Base-by-base conservation (phyloP, 805 yeast species). In the Candida bentonensis region DNA sequence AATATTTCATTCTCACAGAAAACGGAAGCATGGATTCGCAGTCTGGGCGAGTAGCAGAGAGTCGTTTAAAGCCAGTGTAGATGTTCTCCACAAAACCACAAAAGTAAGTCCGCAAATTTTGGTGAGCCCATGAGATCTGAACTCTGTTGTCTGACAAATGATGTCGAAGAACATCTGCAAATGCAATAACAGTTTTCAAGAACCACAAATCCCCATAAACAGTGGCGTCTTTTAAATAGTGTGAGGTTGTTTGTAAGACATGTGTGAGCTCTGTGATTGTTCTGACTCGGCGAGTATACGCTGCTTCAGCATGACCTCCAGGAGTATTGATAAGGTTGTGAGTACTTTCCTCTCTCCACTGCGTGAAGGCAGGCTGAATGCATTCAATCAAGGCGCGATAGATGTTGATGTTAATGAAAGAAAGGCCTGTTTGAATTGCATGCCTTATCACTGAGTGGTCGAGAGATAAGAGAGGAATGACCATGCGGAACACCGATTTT, bases 361-460 rank as follows among this genome's bases (percentile, higher is more conserved):
- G 70, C 5, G 66, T 68, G 44, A 84, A 61, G 2, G 74, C 69
- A 1, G 76, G 69, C 11, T 82, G 85, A 11, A 85, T 65, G 46
- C 80, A 80, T 53, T 87, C 95, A 25, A 89, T 62, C 43, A 89
- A 72, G 0, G 95, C 79, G 50, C 73, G 76, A 68, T 85, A 87
- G 15, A 88, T 85, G 60, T 92, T 92, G 47, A 88, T 78, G 59
- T 92, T 92, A 60, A 88, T 76, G 49, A 94, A 85, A 50, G 95
- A 81, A 44, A 94, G 62, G 0, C 97, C 97, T 2, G 81, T 66
- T n/a, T 87, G 86, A 15, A 88, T 78, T 0, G 96, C 92, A 50
- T 88, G 95, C 48, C 84, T 69, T 5, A 92, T 74, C 50, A 77
- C 67, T 2, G 72, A 69, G 47, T 83, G 85, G 1, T 78, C 76